These are phyloP conservation scores for Pseudopyricularia cyperi DNA, from an alignment of 2,329 filamentous ascomycete genomes.

Conservation along the genomic window DNA sequence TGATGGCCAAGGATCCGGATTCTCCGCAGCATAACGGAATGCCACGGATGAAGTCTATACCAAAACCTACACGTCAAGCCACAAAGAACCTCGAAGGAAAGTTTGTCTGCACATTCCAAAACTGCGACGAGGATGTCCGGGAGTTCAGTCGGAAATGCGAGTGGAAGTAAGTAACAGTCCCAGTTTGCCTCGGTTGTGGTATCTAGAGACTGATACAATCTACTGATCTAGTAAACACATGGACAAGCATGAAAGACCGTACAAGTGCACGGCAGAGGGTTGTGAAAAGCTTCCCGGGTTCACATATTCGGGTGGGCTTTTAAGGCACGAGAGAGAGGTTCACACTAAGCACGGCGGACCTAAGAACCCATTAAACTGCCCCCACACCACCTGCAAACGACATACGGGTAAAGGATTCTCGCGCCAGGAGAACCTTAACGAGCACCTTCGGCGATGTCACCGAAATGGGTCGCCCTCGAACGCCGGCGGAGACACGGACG, in stretches of 20 bases:
- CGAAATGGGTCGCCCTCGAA: constrained; percentile 21
- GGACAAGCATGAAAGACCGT: constrained; percentile 94
- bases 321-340: constrained; percentile 86
- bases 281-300: constrained; percentile 91
- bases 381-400: constrained; percentile 76
- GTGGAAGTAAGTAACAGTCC: constrained; percentile 63
- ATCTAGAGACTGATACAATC: neutral
- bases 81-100: constrained; percentile 58
- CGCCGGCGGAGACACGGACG: constrained; percentile 25
- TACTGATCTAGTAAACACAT: constrained; percentile 66
- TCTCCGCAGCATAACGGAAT: constrained; percentile 6
- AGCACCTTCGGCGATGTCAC: constrained; percentile 87
- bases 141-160: constrained; percentile 77
- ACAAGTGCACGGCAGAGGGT: constrained; percentile 68
- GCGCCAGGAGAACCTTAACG: constrained; percentile 83
- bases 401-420: constrained; percentile 83
- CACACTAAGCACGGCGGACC: constrained; percentile 83
- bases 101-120: constrained; percentile 58
- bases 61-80: constrained; percentile 44
- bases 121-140: constrained; percentile 51
- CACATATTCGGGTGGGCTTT: constrained; percentile 82
- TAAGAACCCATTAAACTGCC: constrained; percentile 78
- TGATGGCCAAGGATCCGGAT: neutral
- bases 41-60: constrained; percentile 37
- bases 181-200: neutral